These are phyloP conservation scores for Boletus rex-veris DNA, from an alignment of 768 basidiomycete species.

Conservation along the genomic window DNA sequence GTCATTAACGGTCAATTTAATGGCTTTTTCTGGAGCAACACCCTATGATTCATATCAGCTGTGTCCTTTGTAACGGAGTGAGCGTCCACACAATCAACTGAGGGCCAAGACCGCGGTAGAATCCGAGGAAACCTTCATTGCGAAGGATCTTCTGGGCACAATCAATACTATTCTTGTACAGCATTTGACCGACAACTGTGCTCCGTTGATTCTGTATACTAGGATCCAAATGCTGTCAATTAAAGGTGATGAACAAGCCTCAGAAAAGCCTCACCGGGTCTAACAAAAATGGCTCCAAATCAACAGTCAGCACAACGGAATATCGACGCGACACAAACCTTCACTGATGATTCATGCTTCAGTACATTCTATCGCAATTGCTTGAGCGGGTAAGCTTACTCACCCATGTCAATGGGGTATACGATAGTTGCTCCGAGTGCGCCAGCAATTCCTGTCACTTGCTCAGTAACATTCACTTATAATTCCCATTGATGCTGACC, in stretches of 20 bases:
- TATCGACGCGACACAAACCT: slow-evolving; percentile 46
- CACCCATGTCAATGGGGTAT: slow-evolving; percentile 92
- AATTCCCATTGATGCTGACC: slow-evolving; percentile 41
- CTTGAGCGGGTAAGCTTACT: slow-evolving; percentile 30
- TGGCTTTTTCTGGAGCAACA: slow-evolving; percentile 95
- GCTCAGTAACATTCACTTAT: slow-evolving; percentile 11
- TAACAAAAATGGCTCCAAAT: slow-evolving; percentile 24
- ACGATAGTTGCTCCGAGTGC: slow-evolving; percentile 96
- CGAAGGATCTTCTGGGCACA: slow-evolving; percentile 91
- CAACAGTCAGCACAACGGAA: slow-evolving; percentile 4
- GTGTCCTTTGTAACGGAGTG: neutral
- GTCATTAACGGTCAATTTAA: slow-evolving; percentile 97
- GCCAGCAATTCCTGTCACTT: slow-evolving; percentile 74
- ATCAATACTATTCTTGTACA: slow-evolving; percentile 96
- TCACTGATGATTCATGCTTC: slow-evolving; percentile 45
- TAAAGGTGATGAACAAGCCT: neutral
- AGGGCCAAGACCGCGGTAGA: slow-evolving; percentile 94
- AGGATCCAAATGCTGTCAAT: slow-evolving; percentile 4
- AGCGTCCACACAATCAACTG: slow-evolving; percentile 71
- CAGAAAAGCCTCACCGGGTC: slow-evolving; percentile 50
- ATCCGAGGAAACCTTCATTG: slow-evolving; percentile 93
- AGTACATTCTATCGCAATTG: slow-evolving; percentile 4
- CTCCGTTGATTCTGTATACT: slow-evolving; percentile 98
- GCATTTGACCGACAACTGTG: slow-evolving; percentile 91
- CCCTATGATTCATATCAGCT: slow-evolving; percentile 48